Evolutionary conservation across 2,329 filamentous ascomycete genomes (phyloP).

Genomic region (Botryotinia globosa): DNA sequence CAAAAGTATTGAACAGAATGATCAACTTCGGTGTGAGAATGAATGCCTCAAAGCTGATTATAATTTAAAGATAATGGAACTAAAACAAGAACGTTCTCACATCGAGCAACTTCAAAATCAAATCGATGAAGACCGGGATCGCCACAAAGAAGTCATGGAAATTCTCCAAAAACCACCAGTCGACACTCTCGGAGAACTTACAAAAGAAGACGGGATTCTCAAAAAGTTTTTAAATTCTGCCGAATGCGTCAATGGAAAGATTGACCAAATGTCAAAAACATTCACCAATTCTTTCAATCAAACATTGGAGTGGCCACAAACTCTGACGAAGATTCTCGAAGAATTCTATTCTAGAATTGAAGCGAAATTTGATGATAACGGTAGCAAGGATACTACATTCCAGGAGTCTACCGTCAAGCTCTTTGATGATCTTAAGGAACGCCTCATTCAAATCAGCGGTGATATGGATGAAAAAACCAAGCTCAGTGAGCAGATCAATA

Average conservation of each 20-base stretch:
- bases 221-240: slow-evolving; percentile 25
- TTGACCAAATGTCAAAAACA: slow-evolving; percentile 27
- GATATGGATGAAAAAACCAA: slow-evolving; percentile 25
- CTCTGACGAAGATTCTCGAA: slow-evolving; percentile 30
- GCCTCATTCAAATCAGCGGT: slow-evolving; percentile 25
- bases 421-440: slow-evolving; percentile 28
- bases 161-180: slow-evolving; percentile 27
- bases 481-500: slow-evolving; percentile 28
- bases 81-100: background rate
- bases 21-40: background rate
- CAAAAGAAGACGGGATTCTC: slow-evolving; percentile 28
- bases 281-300: slow-evolving; percentile 24
- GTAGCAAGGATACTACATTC: slow-evolving; percentile 16
- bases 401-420: slow-evolving; percentile 25
- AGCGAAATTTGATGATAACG: slow-evolving; percentile 20
- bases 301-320: slow-evolving; percentile 23
- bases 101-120: slow-evolving; percentile 10
- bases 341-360: slow-evolving; percentile 30
- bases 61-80: background rate
- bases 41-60: background rate
- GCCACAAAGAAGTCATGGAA: slow-evolving; percentile 28
- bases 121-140: background rate
- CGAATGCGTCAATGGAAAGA: slow-evolving; percentile 34
- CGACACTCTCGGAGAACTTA: slow-evolving; percentile 25
- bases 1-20: background rate